Conservation (phyloP, 306 rosid species). For the Abrus pulchellus region DNA sequence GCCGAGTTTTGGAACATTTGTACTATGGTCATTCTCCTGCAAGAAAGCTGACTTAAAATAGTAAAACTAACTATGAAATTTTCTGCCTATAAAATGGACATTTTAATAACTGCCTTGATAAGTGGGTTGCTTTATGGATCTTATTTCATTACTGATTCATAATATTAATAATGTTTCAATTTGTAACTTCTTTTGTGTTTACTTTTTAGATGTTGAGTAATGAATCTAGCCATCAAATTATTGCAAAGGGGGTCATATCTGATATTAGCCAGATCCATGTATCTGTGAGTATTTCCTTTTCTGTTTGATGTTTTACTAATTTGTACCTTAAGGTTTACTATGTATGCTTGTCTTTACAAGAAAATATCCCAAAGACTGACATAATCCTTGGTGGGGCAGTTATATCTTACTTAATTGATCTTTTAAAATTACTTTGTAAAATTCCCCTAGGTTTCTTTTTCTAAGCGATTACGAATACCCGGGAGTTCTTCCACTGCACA, state of each 20-base stretch:
- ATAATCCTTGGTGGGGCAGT: conserved; percentile 33
- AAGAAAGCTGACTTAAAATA: too few relatives aligned
- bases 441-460: conserved; percentile 76
- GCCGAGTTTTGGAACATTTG: too few relatives aligned
- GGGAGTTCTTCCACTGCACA: conserved; percentile 67
- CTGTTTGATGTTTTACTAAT: conserved; percentile 1
- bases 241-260: conserved; percentile 82
- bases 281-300: conserved; percentile 71
- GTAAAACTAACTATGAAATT: neutral
- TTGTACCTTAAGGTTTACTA: conserved; percentile 29
- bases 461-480: conserved; percentile 82
- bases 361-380: conserved; percentile 5
- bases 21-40: too few relatives aligned
- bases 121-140: conserved; percentile 31
- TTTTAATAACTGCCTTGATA: conserved; percentile 10
- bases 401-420: conserved; percentile 28
- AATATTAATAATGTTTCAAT: neutral
- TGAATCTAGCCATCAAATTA: conserved; percentile 65
- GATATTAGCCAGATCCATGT: conserved; percentile 73
- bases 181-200: conserved; percentile 28
- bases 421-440: conserved; percentile 29
- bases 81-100: conserved; percentile 34
- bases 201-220: conserved; percentile 75
- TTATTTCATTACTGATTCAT: conserved; percentile 21
- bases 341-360: neutral